Evolutionary conservation across 257 asterid species (phyloP).

Genomic region (Misopates orontium): DNA sequence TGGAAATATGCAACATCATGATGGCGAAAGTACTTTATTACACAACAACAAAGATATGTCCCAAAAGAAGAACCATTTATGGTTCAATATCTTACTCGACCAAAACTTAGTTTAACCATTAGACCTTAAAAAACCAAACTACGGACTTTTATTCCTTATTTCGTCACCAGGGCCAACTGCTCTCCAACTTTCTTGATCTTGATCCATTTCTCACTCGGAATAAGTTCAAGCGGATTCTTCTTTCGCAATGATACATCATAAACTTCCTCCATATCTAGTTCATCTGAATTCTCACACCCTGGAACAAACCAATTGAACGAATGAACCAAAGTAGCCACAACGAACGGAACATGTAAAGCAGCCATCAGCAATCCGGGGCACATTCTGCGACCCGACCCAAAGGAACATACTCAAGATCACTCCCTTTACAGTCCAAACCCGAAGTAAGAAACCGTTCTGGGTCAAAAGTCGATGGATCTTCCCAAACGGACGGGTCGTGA

Average conservation of each 20-base stretch:
- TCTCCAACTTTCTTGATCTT: too few species aligned
- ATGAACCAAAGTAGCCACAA: constrained; percentile 26
- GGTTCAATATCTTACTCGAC: too few species aligned
- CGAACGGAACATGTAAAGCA: constrained; percentile 5
- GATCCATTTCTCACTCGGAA: too few species aligned
- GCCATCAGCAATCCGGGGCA: constrained; percentile 28
- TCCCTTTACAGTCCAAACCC: constrained; percentile 4
- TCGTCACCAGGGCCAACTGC: too few species aligned
- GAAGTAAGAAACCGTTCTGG: constrained; percentile 20
- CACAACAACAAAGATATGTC: too few species aligned
- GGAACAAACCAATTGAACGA: constrained; percentile 16
- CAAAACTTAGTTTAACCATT: too few species aligned
- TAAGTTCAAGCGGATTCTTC: neutral
- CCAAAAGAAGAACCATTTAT: too few species aligned
- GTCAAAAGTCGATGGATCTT: constrained; percentile 13
- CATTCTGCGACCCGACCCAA: constrained; percentile 25
- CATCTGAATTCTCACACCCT: neutral
- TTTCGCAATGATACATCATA: neutral
- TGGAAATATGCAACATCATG: too few species aligned
- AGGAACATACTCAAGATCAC: constrained; percentile 22
- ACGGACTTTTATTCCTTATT: too few species aligned
- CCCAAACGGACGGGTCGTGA: constrained; percentile 23
- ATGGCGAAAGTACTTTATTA: too few species aligned
- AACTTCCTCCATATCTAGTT: constrained; percentile 13
- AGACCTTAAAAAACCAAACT: too few species aligned